Conservation (phyloP, 169 alveolate genomes). For the Cystoisospora suis region DNA sequence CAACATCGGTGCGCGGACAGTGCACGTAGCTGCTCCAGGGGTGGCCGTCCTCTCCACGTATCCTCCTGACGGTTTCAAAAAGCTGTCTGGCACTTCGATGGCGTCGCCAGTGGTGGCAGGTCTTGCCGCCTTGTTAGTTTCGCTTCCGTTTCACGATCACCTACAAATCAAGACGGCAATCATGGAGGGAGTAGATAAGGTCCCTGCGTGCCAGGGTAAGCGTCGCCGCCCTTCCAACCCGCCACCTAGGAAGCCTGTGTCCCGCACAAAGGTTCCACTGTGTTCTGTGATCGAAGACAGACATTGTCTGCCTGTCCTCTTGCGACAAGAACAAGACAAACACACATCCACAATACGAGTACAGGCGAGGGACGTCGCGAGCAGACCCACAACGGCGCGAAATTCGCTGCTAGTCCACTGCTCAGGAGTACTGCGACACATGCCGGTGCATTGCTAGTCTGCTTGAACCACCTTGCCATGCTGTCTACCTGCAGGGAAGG, state of each 20-base stretch:
- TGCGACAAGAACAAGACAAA: background rate
- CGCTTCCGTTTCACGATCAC: constrained; percentile 26
- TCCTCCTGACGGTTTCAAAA: constrained; percentile 57
- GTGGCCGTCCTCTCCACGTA: constrained; percentile 68
- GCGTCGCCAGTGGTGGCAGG: constrained; percentile 76
- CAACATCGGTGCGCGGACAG: constrained; percentile 28
- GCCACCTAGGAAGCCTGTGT: background rate
- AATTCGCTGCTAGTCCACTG: background rate
- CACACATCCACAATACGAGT: background rate
- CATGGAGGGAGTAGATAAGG: background rate
- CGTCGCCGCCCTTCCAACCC: background rate
- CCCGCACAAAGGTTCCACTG: background rate
- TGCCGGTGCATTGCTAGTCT: background rate
- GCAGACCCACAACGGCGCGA: background rate
- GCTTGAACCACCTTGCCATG: background rate
- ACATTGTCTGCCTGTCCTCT: background rate
- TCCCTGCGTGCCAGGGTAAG: background rate
- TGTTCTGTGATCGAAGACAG: background rate
- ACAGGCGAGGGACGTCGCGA: background rate
- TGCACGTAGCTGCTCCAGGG: constrained; percentile 63
- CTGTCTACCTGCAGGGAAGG: background rate
- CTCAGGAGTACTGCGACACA: background rate
- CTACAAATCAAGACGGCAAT: constrained; percentile 10
- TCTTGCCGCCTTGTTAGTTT: constrained; percentile 51
- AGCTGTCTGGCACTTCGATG: constrained; percentile 73